Conservation (phyloP, 176 grass and related monocot genomes). For the Aegilops sharonensis region DNA sequence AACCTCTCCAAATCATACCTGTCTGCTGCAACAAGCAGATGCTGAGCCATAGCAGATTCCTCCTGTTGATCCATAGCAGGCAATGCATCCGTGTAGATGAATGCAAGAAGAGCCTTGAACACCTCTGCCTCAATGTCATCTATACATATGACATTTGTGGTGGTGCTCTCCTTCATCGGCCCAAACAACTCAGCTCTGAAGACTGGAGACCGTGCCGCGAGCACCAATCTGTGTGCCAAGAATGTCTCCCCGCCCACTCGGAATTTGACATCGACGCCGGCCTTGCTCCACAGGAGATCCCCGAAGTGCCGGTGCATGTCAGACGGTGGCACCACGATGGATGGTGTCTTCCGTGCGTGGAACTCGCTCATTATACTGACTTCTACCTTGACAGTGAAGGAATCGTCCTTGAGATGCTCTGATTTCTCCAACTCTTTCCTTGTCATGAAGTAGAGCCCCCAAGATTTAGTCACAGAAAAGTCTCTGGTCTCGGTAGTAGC, state of each 20-base stretch:
- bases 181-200: not conserved
- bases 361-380: not conserved
- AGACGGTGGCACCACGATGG: not conserved
- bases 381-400: not conserved
- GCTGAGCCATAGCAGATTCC: not conserved
- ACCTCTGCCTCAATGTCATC: not conserved
- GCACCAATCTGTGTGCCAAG: not conserved
- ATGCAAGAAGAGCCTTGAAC: slow-evolving; percentile 19
- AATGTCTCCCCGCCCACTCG: not conserved
- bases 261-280: not conserved
- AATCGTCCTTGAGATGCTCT: slow-evolving; percentile 3
- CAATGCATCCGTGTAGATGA: slow-evolving; percentile 15
- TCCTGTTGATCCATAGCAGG: not conserved
- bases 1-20: not conserved
- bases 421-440: not conserved
- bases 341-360: not conserved
- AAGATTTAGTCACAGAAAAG: not conserved
- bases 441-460: not conserved
- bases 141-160: not conserved
- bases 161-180: not conserved
- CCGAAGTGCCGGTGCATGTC: slow-evolving; percentile 38
- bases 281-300: slow-evolving; percentile 17
- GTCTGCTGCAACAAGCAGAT: slow-evolving; percentile 4
- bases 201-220: not conserved
- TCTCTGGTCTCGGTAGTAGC: not conserved